Evolutionary conservation across 2,329 filamentous ascomycete species (phyloP), one percentile per base, ranked within the genome.

Genomic region (Zymoseptoria tritici): DNA sequence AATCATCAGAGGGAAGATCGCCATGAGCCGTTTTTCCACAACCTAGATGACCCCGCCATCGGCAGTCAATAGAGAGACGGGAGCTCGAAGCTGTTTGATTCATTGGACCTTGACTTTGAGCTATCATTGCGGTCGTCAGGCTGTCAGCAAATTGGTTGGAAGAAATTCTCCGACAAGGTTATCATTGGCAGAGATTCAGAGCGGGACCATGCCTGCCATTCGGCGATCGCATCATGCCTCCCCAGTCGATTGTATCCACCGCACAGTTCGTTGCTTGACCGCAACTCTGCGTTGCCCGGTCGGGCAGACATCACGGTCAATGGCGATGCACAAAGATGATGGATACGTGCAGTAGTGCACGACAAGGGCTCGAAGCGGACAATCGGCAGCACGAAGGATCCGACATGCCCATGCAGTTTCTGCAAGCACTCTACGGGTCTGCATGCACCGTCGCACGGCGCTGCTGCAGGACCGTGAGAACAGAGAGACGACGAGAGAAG

Each of bases 281-380:
- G 64, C 61, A 65, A 59, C 59, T 58, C 62, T 57, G 57, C 54
- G 60, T 57, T 62, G 60, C 57, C 49, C 58, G 50, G 60, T 64
- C 64, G 59, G 60, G 60, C 61, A 46, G 36, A 46, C 36, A 46
- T 46, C 36, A 46, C 13, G 9, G 20, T 52, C 29, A 19, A 58
- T 58, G 58, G 53, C 50, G 60, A 57, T 60, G 60, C 63, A 65
- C 62, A 57, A 59, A 64, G 58, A 24, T 52, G 62, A 62, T 62
- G 57, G 58, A 56, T 66, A 60, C 59, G 60, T 64, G 65, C 63
- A 65, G 62, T 64, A 64, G 63, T 57, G 57, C 58, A 60, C 65
- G 61, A 65, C 61, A 64, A 50, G 57, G 57, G 60, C 62, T 62
- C 63, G 60, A 65, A 60, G 59, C 62, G 60, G 63, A 66, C 59